Conservation (phyloP, 306 rosid genomes). For the Trifolium subterraneum region DNA sequence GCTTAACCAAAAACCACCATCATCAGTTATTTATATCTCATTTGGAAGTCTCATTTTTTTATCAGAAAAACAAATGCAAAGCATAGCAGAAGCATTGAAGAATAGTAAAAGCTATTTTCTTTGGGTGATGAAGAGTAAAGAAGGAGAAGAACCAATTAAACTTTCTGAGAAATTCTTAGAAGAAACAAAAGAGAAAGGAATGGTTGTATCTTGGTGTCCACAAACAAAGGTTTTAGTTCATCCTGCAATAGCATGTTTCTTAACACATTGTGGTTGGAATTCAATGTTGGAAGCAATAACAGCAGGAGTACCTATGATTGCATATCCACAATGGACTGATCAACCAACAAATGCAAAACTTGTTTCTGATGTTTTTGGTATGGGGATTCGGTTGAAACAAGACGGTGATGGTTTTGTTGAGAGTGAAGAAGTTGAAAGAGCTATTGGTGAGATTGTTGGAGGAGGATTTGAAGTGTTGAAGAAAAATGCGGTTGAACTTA, state of each 20-base stretch:
- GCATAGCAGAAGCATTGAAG: conserved; percentile 51
- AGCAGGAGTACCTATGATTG: conserved; percentile 55
- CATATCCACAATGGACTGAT: conserved; percentile 58
- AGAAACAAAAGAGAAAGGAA: conserved; percentile 51
- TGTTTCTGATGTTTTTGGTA: conserved; percentile 44
- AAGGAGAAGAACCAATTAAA: neutral
- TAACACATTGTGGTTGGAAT: conserved; percentile 68
- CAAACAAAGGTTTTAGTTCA: conserved; percentile 54
- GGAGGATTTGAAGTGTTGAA: conserved; percentile 36
- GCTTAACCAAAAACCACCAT: conserved; percentile 43
- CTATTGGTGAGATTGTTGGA: conserved; percentile 38
- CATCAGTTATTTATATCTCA: conserved; percentile 56
- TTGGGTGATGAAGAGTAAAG: conserved; percentile 49
- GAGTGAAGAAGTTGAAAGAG: conserved; percentile 47
- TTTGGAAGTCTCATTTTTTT: conserved; percentile 51
- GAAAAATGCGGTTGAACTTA: conserved; percentile 39
- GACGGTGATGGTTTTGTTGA: conserved; percentile 46
- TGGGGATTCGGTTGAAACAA: conserved; percentile 44
- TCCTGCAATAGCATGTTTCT: conserved; percentile 52
- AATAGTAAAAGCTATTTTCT: conserved; percentile 41
- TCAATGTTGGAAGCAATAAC: conserved; percentile 52
- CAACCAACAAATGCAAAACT: conserved; percentile 66
- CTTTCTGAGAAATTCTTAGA: conserved; percentile 37
- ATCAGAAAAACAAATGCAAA: conserved; percentile 37
- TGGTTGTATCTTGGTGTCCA: conserved; percentile 59